A percentile compares a stretch with the other conserved stretches of the same genome.
Conservation (phyloP, 2,329 filamentous ascomycete species). For the Cadophora gregata region DNA sequence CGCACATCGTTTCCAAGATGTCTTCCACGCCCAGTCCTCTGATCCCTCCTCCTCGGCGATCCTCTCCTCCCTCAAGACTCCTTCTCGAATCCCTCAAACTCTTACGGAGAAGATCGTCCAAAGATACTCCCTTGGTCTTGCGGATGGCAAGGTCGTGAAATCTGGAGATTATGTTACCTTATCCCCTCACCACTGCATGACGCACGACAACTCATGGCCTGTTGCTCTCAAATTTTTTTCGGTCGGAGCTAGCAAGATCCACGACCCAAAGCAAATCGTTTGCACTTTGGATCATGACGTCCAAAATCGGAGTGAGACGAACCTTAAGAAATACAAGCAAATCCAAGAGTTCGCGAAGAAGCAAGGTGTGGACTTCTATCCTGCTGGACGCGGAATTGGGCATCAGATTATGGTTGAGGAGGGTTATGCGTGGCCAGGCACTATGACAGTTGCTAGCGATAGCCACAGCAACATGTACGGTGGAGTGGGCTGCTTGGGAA, state of each 20-base stretch:
- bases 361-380: constrained; percentile 80
- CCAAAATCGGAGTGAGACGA: constrained; percentile 78
- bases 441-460: constrained; percentile 79
- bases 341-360: constrained; percentile 83
- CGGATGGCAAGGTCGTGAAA: constrained; percentile 75
- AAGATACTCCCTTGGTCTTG: constrained; percentile 75
- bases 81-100: constrained; percentile 65
- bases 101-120: constrained; percentile 94
- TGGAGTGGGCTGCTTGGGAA: constrained; percentile 77
- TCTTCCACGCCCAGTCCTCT: constrained; percentile 69
- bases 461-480: constrained; percentile 85
- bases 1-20: constrained; percentile 51
- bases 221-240: constrained; percentile 80
- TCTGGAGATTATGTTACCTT: constrained; percentile 86
- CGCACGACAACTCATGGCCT: constrained; percentile 84
- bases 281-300: constrained; percentile 90
- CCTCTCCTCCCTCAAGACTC: constrained; percentile 56
- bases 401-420: constrained; percentile 94
- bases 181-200: constrained; percentile 77
- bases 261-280: constrained; percentile 76
- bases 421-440: constrained; percentile 84
- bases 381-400: constrained; percentile 80
- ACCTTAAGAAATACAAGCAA: constrained; percentile 80
- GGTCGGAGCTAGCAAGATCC: constrained; percentile 77
- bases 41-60: constrained; percentile 57